Conservation (phyloP, 1,284 basidiomycete genomes). For the Ganoderma lucidum region DNA sequence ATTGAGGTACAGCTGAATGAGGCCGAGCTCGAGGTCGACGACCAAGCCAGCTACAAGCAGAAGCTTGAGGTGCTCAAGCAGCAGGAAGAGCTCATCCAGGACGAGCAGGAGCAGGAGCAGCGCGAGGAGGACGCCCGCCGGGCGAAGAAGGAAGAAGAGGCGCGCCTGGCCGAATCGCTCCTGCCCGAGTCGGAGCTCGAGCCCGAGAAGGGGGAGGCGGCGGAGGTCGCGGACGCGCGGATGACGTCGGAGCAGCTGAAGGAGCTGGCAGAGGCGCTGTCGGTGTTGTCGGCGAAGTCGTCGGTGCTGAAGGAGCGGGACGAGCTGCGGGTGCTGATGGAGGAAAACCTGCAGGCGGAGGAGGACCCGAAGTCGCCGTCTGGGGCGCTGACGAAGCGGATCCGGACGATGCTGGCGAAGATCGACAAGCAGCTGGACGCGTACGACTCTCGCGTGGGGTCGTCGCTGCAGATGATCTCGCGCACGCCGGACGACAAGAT, state of each 20-base stretch:
- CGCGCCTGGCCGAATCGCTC: constrained; percentile 76
- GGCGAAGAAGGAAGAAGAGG: constrained; percentile 83
- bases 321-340: constrained; percentile 90
- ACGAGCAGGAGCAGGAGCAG: constrained; percentile 97
- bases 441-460: constrained; percentile 93
- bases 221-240: constrained; percentile 65
- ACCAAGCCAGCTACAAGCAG: constrained; percentile 96
- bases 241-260: constrained; percentile 98
- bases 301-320: constrained; percentile 96
- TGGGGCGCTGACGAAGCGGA: constrained; percentile 90
- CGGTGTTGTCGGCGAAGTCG: constrained; percentile 94
- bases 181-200: constrained; percentile 79
- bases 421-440: constrained; percentile 93
- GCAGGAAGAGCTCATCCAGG: constrained; percentile 99
- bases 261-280: constrained; percentile 93
- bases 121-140: constrained; percentile 94
- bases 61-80: constrained; percentile 97
- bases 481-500: constrained; percentile 93
- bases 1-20: constrained; percentile 79
- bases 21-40: constrained; percentile 95
- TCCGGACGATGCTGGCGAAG: constrained; percentile 95
- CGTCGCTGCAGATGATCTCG: constrained; percentile 93
- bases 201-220: constrained; percentile 60
- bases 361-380: constrained; percentile 86
- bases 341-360: constrained; percentile 90